Conservation (phyloP, 2,329 filamentous ascomycete genomes). For the Thermoascus crustaceus region DNA sequence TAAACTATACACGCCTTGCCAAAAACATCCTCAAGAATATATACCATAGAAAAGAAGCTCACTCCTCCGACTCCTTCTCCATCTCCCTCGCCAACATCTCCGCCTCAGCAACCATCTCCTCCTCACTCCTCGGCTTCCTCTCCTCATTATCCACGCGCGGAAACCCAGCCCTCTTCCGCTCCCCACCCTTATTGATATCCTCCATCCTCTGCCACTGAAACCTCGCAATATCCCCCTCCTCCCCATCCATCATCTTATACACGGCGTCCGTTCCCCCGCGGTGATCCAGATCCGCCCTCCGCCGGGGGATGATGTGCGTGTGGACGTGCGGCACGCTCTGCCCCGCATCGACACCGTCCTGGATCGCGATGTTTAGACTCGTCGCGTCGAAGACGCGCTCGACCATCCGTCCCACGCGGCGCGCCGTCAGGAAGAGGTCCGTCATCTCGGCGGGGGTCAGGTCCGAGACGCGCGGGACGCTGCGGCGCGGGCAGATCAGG, state of each 20-base stretch:
- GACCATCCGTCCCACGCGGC: conserved; percentile 71
- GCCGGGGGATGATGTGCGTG: conserved; percentile 78
- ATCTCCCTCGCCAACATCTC: conserved; percentile 49
- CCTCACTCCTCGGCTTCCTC: conserved; percentile 57
- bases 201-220: conserved; percentile 52
- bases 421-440: conserved; percentile 83
- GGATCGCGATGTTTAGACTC: conserved; percentile 88
- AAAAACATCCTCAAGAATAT: background rate
- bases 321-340: conserved; percentile 94
- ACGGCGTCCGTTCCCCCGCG: conserved; percentile 60
- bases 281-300: conserved; percentile 49
- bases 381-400: conserved; percentile 54
- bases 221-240: conserved; percentile 73
- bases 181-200: conserved; percentile 10
- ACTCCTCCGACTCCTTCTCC: conserved; percentile 28
- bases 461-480: conserved; percentile 66
- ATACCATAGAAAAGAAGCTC: conserved; percentile 2
- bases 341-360: conserved; percentile 82
- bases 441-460: conserved; percentile 63
- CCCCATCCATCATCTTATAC: conserved; percentile 73
- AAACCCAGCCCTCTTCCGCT: conserved; percentile 49
- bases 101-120: conserved; percentile 76
- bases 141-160: conserved; percentile 63
- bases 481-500: conserved; percentile 68
- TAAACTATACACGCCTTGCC: too few relatives aligned